Percentiles rank a stretch among this genome's conserved stretches.
Conservation (phyloP, 805 yeast species). For the Wickerhamiella australiensis region DNA sequence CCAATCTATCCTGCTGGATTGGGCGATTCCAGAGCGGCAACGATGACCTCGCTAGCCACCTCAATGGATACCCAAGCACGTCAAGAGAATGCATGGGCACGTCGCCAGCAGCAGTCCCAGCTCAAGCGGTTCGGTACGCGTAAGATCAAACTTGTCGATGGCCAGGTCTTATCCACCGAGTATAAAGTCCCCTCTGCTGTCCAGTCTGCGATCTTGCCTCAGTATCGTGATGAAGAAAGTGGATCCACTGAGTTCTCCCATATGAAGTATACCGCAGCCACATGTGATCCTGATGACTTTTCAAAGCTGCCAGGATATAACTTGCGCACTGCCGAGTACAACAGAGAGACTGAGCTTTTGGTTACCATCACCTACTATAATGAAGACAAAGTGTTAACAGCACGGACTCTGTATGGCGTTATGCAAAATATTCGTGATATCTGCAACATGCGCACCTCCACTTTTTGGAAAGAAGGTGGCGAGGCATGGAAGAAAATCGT, state of each 20-base stretch:
- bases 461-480: slow-evolving; percentile 40
- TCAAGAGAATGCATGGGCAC: slow-evolving; percentile 21
- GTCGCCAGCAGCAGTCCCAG: slow-evolving; percentile 24
- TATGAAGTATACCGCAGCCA: slow-evolving; percentile 53
- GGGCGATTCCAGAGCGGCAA: neutral
- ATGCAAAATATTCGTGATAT: slow-evolving; percentile 53
- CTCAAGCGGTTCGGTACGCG: slow-evolving; percentile 29
- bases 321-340: slow-evolving; percentile 45
- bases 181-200: slow-evolving; percentile 34
- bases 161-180: slow-evolving; percentile 28
- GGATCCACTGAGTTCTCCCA: slow-evolving; percentile 42
- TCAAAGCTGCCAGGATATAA: slow-evolving; percentile 40
- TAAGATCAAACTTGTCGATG: slow-evolving; percentile 30
- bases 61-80: neutral
- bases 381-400: slow-evolving; percentile 50
- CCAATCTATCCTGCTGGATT: neutral
- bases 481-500: slow-evolving; percentile 54
- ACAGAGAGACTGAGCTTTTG: slow-evolving; percentile 48
- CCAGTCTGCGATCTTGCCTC: slow-evolving; percentile 28
- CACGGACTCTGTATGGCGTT: slow-evolving; percentile 50
- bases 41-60: neutral
- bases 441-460: slow-evolving; percentile 36
- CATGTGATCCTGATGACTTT: slow-evolving; percentile 59
- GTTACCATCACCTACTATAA: slow-evolving; percentile 55
- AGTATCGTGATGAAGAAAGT: slow-evolving; percentile 35